Conservation (phyloP, 176 grass and related monocot genomes). For the Tillandsia leiboldiana region DNA sequence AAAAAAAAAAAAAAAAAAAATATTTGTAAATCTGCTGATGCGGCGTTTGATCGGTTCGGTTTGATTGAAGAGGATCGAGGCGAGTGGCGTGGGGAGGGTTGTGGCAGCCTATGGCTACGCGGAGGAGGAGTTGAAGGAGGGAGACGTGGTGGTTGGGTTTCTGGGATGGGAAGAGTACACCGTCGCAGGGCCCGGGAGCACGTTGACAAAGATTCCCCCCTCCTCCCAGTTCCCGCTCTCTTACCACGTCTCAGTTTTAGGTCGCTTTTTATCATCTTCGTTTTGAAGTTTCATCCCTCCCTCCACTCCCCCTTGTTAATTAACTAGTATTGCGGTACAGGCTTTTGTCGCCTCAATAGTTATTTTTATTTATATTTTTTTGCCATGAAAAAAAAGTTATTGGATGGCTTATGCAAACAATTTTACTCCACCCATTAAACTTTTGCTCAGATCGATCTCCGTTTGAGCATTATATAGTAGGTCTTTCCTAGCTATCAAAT, state of each 20-base stretch:
- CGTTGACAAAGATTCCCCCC: constrained; percentile 14
- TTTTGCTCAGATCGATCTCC: too few species aligned
- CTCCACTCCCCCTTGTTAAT: too few species aligned
- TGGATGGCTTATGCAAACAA: too few species aligned
- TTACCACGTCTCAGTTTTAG: constrained; percentile 22
- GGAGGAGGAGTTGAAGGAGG: constrained; percentile 19
- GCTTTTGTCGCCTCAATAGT: too few species aligned
- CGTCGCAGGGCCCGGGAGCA: constrained; percentile 13
- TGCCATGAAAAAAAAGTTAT: too few species aligned
- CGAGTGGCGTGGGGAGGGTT: constrained; percentile 40
- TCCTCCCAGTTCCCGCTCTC: constrained; percentile 19
- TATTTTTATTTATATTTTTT: too few species aligned
- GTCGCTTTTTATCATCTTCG: background rate
- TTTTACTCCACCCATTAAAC: too few species aligned
- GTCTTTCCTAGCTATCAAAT: too few species aligned
- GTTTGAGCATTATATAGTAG: too few species aligned
- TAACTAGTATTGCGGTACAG: too few species aligned
- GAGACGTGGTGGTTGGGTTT: constrained; percentile 33
- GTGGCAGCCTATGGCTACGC: constrained; percentile 24
- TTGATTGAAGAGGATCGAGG: constrained; percentile 28
- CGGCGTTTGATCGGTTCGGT: background rate
- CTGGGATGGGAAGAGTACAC: constrained; percentile 63
- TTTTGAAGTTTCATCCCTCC: too few species aligned
- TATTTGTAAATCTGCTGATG: background rate
- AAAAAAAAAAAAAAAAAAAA: background rate